Percentiles rank a stretch among this genome's conserved stretches.
Conservation (phyloP, 2,329 filamentous ascomycete genomes). For the Epichloe glyceriae region DNA sequence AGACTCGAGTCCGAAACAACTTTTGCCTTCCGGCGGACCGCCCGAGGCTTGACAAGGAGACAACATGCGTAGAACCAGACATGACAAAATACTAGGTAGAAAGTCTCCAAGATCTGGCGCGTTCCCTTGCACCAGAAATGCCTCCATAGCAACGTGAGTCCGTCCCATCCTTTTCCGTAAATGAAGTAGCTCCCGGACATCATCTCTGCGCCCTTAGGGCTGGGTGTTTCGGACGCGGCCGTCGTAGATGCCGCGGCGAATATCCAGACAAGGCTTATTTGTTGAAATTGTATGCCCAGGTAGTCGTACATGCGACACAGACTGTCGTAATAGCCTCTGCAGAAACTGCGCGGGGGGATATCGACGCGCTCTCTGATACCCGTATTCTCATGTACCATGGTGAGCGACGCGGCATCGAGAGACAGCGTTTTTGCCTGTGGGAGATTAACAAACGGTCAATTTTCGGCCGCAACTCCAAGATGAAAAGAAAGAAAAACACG, state of each 20-base stretch:
- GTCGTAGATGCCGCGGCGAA: constrained; percentile 26
- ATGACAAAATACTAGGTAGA: constrained; percentile 34
- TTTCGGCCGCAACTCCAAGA: no score
- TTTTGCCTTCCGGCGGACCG: neutral
- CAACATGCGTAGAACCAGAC: constrained; percentile 40
- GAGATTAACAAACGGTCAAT: neutral
- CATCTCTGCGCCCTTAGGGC: constrained; percentile 7
- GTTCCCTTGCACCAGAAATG: constrained; percentile 21
- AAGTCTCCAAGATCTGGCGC: constrained; percentile 28
- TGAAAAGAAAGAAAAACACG: no score
- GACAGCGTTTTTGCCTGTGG: constrained; percentile 20
- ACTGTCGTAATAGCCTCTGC: constrained; percentile 38
- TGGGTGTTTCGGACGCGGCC: neutral
- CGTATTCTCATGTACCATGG: constrained; percentile 19
- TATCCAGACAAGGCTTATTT: constrained; percentile 39
- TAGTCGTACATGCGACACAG: constrained; percentile 43
- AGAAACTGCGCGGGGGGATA: constrained; percentile 25
- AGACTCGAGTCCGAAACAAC: neutral
- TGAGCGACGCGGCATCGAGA: constrained; percentile 26
- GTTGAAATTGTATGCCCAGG: constrained; percentile 34
- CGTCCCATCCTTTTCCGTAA: constrained; percentile 41
- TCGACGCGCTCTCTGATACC: constrained; percentile 23
- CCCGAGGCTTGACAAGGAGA: constrained; percentile 29
- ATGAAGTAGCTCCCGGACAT: constrained; percentile 31
- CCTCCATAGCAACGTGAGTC: constrained; percentile 29